Conservation (phyloP, 352 stramenopile genomes). For the Globisporangium paddicum region DNA sequence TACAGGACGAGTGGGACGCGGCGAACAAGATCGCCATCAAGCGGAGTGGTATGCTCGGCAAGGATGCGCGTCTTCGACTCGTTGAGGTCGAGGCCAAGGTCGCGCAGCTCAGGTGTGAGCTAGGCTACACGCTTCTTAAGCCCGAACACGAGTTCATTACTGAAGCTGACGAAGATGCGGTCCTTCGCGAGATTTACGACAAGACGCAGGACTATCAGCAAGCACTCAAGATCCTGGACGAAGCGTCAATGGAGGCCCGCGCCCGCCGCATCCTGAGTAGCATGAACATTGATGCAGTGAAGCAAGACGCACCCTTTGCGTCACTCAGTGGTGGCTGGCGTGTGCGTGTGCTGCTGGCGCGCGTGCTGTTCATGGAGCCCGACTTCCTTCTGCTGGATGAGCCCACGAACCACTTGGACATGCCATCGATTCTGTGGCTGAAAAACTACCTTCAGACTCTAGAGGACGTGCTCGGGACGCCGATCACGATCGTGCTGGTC, state of each 20-base stretch:
- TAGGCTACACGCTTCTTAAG: conserved; percentile 18
- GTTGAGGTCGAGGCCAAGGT: conserved; percentile 36
- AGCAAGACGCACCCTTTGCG: conserved; percentile 64
- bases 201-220: conserved; percentile 40
- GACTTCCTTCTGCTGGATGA: conserved; percentile 93
- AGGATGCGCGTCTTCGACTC: conserved; percentile 42
- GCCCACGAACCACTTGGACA: conserved; percentile 89
- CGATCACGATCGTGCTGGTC: conserved; percentile 86
- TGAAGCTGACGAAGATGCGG: conserved; percentile 22
- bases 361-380: conserved; percentile 64
- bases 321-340: conserved; percentile 57
- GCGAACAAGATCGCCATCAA: conserved; percentile 54
- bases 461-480: conserved; percentile 52
- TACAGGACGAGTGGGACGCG: conserved; percentile 23
- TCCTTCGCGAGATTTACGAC: conserved; percentile 36
- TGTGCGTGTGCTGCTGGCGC: conserved; percentile 54
- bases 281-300: conserved; percentile 74
- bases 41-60: conserved; percentile 42
- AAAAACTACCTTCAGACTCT: conserved; percentile 60
- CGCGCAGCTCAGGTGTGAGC: conserved; percentile 19
- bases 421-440: conserved; percentile 81
- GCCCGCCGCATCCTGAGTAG: conserved; percentile 40
- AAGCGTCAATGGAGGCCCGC: conserved; percentile 46
- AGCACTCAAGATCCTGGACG: conserved; percentile 38
- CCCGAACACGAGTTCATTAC: conserved; percentile 23